Conservation (phyloP, 1,284 basidiomycete genomes). For the Gomphus bonarii region DNA sequence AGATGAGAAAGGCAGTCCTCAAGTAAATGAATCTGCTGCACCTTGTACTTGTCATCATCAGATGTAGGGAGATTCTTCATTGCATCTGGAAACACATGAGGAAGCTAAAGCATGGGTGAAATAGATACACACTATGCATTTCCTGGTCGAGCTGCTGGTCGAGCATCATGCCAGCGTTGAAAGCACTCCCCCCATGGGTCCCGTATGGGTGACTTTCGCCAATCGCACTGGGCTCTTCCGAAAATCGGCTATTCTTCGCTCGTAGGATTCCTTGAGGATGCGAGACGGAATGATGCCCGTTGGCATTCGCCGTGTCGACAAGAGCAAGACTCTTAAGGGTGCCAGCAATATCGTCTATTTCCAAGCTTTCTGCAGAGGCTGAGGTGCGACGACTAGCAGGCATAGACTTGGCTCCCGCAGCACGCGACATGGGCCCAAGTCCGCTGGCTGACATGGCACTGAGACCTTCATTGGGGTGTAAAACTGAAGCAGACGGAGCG, state of each 20-base stretch:
- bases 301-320: conserved; percentile 34
- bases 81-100: conserved; percentile 46
- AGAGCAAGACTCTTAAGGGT: conserved; percentile 62
- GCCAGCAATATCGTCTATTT: conserved; percentile 49
- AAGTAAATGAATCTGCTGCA: conserved; percentile 24
- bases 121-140: conserved; percentile 64
- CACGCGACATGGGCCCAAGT: conserved; percentile 29
- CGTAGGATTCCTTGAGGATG: conserved; percentile 1
- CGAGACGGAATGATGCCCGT: not conserved
- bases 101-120: conserved; percentile 13
- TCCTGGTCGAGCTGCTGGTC: conserved; percentile 86
- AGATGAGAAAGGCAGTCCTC: conserved; percentile 12
- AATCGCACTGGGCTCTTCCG: conserved; percentile 37
- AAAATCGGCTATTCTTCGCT: conserved; percentile 11
- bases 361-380: conserved; percentile 61
- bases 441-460: conserved; percentile 2
- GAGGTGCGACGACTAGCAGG: conserved; percentile 77
- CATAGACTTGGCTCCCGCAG: conserved; percentile 76
- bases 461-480: conserved; percentile 49
- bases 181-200: conserved; percentile 23
- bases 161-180: conserved; percentile 75
- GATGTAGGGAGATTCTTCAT: conserved; percentile 87
- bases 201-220: conserved; percentile 43
- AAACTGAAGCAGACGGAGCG: conserved; percentile 47
- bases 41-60: conserved; percentile 89